phyloP scores from a whole-genome alignment of 75 land plant genomes.

The Larix kaempferi region DNA sequence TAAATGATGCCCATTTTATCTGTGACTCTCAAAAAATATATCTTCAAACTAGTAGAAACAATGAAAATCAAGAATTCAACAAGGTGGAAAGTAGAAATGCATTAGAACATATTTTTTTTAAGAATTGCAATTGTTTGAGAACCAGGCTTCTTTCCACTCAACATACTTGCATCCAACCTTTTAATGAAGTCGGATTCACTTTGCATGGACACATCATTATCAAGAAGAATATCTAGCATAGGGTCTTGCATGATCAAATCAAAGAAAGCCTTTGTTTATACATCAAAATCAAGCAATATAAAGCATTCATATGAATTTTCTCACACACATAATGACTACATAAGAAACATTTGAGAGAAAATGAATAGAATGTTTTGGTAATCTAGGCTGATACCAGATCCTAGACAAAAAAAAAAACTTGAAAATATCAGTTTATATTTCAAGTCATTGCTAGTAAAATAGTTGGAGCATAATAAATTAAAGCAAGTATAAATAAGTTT shows the following conservation, averaged over 20 bases:
- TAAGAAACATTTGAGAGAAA: background rate
- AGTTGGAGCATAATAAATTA: too few relatives aligned
- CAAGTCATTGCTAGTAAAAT: too few relatives aligned
- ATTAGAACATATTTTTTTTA: background rate
- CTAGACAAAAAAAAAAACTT: background rate
- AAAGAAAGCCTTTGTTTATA: background rate
- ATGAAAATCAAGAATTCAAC: background rate
- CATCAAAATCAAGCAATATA: too few relatives aligned
- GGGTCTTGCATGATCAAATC: background rate
- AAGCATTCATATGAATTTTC: too few relatives aligned
- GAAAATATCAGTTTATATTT: too few relatives aligned
- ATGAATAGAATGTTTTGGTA: background rate
- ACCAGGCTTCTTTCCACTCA: conserved; percentile 31
- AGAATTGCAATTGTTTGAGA: conserved; percentile 5
- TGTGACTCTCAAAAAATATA: too few relatives aligned
- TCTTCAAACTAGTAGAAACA: background rate
- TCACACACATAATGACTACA: background rate
- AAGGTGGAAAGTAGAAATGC: background rate
- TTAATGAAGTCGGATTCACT: conserved; percentile 14
- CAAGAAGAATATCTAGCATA: background rate
- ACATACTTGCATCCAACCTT: conserved; percentile 38
- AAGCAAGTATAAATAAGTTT: too few relatives aligned
- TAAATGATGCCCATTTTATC: background rate
- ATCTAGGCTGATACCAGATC: background rate
- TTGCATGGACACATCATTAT: conserved; percentile 6